Base-by-base conservation (phyloP, 2,329 filamentous ascomycete species). In the Scedosporium dehoogii region DNA sequence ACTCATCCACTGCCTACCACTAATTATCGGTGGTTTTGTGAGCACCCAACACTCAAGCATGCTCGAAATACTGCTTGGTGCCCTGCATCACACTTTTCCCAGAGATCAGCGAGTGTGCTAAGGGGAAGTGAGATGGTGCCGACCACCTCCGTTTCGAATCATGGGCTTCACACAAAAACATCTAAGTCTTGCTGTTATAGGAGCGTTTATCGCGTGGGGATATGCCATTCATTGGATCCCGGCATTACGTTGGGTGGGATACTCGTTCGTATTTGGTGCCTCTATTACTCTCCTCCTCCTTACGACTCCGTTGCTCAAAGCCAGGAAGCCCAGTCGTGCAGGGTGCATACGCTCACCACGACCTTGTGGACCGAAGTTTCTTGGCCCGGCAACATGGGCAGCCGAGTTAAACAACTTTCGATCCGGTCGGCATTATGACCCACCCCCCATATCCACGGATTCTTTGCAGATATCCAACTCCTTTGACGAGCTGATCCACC, bases 121-220 rank as follows among this genome's bases (percentile, higher is more conserved):
- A 38, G 33, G 33, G 9, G 33, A 38, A 12, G 33, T 38, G 33
- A 38, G 33, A 38, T 38, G 33, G 33, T 38, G 14, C 33, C 9
- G 12, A 38, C 33, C 33, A 38, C 33, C 33, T 38, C 33, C 9
- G 10, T 38, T 10, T 12, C 10, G 14, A 16, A 61, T 53, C 42
- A 62, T 61, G 60, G 29, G 33, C 4, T 44, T 25, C 12, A 56
- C 14, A 57, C 29, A 23, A 42, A 33, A 25, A n/a, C 51, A 57
- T n/a, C n/a, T 87, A 74, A 81, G 85, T 73, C 74, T 89, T 75
- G 85, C 86, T 73, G 83, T 81, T 73, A 74, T 88, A 73, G 85
- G 82, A 74, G 83, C 81, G 73, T 91, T 96, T 75, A 79, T 97
- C 73, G 88, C 91, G 72, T 97, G 93, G 93, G 90, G 90, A 65